Conservation (phyloP, 2,329 filamentous ascomycete species). For the Pseudopyrenochaeta lycopersici region DNA sequence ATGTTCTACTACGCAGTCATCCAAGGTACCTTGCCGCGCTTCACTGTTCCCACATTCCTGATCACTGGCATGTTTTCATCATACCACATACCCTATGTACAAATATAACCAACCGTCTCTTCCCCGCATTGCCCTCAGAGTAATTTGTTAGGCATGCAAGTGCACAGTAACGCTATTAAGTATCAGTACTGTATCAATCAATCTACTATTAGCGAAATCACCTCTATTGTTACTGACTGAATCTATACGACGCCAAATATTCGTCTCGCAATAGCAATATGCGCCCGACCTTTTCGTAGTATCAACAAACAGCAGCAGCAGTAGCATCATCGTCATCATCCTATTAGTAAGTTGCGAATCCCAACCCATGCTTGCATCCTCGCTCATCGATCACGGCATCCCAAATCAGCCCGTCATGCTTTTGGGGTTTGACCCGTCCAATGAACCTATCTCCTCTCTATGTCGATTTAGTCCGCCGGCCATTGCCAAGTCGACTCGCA, state of each 20-base stretch:
- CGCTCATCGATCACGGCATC: slow-evolving; percentile 1
- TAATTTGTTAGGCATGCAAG: background rate
- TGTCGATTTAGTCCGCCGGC: no score
- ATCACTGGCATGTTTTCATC: background rate
- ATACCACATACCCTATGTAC: slow-evolving; percentile 20
- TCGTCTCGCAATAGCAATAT: background rate
- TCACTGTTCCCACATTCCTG: slow-evolving; percentile 3
- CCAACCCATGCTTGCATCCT: background rate
- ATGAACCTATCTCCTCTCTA: background rate
- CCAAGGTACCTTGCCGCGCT: slow-evolving; percentile 7
- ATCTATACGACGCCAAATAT: no score
- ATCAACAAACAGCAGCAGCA: background rate
- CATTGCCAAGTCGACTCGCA: no score
- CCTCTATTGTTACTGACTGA: no score
- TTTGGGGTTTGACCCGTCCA: background rate
- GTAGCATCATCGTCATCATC: background rate
- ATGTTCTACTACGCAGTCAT: background rate
- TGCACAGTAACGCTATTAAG: background rate
- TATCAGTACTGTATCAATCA: background rate
- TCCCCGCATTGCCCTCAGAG: background rate
- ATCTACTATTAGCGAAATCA: background rate
- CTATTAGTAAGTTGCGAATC: background rate
- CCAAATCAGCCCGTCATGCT: slow-evolving; percentile 5
- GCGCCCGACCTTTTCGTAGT: background rate
- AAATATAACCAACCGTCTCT: slow-evolving; percentile 16